These are phyloP conservation scores for Quambalaria eucalypti DNA, from an alignment of 1,284 basidiomycete genomes.

Conservation along the genomic window DNA sequence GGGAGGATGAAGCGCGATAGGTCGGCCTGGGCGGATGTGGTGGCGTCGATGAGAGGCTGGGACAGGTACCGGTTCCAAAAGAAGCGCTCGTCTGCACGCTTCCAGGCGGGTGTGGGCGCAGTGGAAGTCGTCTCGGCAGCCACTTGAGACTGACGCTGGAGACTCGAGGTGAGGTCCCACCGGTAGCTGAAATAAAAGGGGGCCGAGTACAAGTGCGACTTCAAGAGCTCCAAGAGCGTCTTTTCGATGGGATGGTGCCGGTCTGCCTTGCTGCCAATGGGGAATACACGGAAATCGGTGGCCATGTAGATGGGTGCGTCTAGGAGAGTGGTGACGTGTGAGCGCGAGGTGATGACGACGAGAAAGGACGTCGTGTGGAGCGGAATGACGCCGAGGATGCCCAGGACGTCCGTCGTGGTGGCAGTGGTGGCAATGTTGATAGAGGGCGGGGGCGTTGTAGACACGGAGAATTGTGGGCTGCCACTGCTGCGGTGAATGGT, in stretches of 20 bases:
- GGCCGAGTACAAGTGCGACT: conserved; percentile 71
- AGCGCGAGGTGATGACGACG: conserved; percentile 75
- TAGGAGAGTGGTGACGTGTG: conserved; percentile 62
- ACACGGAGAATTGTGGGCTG: too few relatives aligned
- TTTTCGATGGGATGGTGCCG: conserved; percentile 71
- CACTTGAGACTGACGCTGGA: conserved; percentile 63
- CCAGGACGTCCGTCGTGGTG: too few relatives aligned
- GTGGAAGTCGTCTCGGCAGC: not conserved
- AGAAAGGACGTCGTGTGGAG: conserved; percentile 62
- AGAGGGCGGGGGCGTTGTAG: not conserved
- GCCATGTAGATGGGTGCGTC: conserved; percentile 79
- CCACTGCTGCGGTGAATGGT: not conserved
- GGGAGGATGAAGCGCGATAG: conserved; percentile 75
- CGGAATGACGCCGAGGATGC: conserved; percentile 38
- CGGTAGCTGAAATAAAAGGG: conserved; percentile 83
- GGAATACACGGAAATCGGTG: conserved; percentile 83
- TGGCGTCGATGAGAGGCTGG: conserved; percentile 23
- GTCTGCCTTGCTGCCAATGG: conserved; percentile 61
- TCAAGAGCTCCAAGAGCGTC: conserved; percentile 74
- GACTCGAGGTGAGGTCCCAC: conserved; percentile 77
- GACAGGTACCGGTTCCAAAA: conserved; percentile 83
- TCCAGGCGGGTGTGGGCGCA: conserved; percentile 2
- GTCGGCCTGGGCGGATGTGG: conserved; percentile 49
- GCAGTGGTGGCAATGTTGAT: too few relatives aligned
- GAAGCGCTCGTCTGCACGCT: conserved; percentile 82